Conservation (phyloP, 768 basidiomycete genomes). For the Tricholoma matsutake region DNA sequence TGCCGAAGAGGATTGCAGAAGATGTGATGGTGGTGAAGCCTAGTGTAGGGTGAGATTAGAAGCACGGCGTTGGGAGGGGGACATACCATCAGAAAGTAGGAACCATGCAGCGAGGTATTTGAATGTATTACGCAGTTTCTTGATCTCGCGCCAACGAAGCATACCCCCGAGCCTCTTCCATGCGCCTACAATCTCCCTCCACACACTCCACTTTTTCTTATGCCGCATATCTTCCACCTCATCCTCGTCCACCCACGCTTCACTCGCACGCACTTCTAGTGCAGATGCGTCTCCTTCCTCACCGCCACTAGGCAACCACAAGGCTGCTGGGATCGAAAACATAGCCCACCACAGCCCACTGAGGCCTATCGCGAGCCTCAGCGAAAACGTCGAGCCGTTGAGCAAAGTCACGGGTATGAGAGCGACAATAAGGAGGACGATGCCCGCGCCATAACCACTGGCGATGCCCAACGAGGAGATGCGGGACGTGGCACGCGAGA, state of each 20-base stretch:
- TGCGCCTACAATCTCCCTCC: constrained; percentile 55
- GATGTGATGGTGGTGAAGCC: constrained; percentile 92
- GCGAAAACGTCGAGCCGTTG: constrained; percentile 72
- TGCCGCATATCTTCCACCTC: constrained; percentile 6
- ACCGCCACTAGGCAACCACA: constrained; percentile 63
- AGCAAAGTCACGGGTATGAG: constrained; percentile 74
- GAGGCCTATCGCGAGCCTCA: constrained; percentile 80
- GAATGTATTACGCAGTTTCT: constrained; percentile 79
- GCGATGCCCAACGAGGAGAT: constrained; percentile 88
- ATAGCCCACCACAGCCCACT: constrained; percentile 89
- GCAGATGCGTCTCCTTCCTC: neutral
- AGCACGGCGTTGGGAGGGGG: neutral
- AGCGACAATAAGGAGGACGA: constrained; percentile 67
- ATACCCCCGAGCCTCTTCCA: constrained; percentile 78
- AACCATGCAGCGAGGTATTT: constrained; percentile 93
- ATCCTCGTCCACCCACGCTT: constrained; percentile 13
- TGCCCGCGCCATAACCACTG: constrained; percentile 82
- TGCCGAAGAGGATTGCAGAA: constrained; percentile 89
- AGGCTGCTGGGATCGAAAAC: constrained; percentile 73
- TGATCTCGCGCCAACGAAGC: constrained; percentile 71
- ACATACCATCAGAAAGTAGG: constrained; percentile 83
- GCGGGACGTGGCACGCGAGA: constrained; percentile 74
- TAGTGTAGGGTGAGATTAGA: constrained; percentile 23
- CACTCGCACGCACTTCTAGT: neutral
- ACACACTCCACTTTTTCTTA: constrained; percentile 39